Evolutionary conservation across 345 rosid genomes (phyloP), one percentile per base, ranked within the genome.

Genomic region (Jatropha curcas): DNA sequence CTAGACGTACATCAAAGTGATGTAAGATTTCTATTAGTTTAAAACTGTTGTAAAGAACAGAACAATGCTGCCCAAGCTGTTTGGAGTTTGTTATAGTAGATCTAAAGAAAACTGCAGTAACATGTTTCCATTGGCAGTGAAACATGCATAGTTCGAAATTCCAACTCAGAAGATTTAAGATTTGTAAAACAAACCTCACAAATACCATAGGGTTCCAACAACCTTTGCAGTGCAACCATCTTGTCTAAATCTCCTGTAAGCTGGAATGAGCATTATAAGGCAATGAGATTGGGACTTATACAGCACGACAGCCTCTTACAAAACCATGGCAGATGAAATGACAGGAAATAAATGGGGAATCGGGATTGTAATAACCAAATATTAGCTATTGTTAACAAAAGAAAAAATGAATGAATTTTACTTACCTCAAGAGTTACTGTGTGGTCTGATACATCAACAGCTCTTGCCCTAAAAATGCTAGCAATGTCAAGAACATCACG

Each of bases 181-280:
- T 71, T 45, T 30, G 68, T 2, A 46, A 70, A 55, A 84, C 89
- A 0, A 69, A 94, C 98, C 93, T 94, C 98, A 12, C 98, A 94
- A 77, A 94, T 94, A 69, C 98, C 98, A 63, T 86, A 94, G 27
- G 96, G 97, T 78, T 94, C 98, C 83, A 94, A 80, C 79, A 94
- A 70, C 79, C 97, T 90, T 78, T 92, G 99, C 35, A 94, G 76
- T 8, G 97, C 98, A 73, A 90, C 97, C 98, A 94, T 92, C 87
- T 92, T 94, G 85, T 92, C 86, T 67, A 92, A 76, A 83, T 90
- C 98, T 77, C 97, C 98, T 0, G 97, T 88, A 41, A 94, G 92
- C 97, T 94, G 83, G 57, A 76, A 69, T 41, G 75, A 60, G 65
- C 63, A 75, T 14, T 43, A 62, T 74, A n/a, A 68, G 28, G 60